Evolutionary conservation across 208 protist genomes (phyloP).

Genomic region (Acanthamoeba lenticulata): DNA sequence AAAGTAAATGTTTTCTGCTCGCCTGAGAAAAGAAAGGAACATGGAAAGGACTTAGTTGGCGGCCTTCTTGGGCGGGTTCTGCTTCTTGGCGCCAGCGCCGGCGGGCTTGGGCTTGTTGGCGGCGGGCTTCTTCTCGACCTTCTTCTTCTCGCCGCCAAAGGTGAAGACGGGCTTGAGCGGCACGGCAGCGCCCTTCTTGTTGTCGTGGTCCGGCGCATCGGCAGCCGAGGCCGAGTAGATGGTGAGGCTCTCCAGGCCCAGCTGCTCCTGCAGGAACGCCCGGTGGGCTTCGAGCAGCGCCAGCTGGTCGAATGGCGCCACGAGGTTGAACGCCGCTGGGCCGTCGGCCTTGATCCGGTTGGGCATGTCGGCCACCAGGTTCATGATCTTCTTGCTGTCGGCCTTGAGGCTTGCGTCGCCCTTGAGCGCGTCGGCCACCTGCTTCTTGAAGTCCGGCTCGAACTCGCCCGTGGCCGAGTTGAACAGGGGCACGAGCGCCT

Average conservation of each 20-base stretch:
- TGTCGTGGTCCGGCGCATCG: constrained; percentile 32
- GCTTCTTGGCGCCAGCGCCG: background rate
- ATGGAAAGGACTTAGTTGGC: background rate
- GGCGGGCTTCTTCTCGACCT: constrained; percentile 44
- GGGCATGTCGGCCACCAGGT: constrained; percentile 86
- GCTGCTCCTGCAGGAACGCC: constrained; percentile 37
- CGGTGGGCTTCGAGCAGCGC: constrained; percentile 35
- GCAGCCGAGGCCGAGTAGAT: constrained; percentile 9
- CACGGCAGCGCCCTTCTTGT: constrained; percentile 55
- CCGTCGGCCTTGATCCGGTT: constrained; percentile 28
- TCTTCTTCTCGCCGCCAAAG: constrained; percentile 60
- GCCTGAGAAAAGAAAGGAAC: too few species aligned
- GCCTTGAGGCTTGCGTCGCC: constrained; percentile 88
- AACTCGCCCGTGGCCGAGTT: constrained; percentile 45
- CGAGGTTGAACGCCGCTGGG: constrained; percentile 40
- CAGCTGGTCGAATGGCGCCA: constrained; percentile 61
- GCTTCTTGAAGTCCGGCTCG: constrained; percentile 75
- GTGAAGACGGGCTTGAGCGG: constrained; percentile 62
- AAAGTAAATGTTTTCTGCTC: too few species aligned
- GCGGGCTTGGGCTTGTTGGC: background rate
- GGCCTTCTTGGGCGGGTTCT: background rate
- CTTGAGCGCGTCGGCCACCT: constrained; percentile 85
- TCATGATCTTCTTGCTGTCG: constrained; percentile 90
- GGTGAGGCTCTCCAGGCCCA: background rate
- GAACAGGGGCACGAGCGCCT: constrained; percentile 77